These are phyloP conservation scores for Amaranthus hypochondriacus DNA, from an alignment of 148 eudicot species.

Conservation along the genomic window DNA sequence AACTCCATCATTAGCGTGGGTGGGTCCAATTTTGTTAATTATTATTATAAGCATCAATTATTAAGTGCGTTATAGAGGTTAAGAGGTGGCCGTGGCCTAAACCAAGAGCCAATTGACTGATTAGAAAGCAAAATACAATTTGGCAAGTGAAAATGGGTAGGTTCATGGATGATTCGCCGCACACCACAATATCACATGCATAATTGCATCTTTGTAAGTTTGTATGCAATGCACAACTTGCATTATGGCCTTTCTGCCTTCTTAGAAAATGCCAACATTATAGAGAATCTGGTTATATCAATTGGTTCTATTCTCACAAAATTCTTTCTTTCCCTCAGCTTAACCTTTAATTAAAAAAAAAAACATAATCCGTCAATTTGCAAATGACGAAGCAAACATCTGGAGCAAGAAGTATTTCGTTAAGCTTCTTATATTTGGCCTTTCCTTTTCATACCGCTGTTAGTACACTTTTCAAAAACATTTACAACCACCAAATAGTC, in stretches of 20 bases:
- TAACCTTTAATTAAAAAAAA: too few species aligned
- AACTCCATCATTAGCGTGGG: too few species aligned
- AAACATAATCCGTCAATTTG: not conserved
- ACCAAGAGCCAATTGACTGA: not conserved
- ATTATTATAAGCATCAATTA: too few species aligned
- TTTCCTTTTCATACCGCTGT: not conserved
- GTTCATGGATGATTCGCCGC: not conserved
- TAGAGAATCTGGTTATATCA: too few species aligned
- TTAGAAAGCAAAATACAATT: not conserved
- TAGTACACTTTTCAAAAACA: not conserved
- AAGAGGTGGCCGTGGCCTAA: not conserved
- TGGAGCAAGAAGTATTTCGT: too few species aligned
- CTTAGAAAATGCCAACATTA: not conserved
- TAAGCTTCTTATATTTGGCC: not conserved
- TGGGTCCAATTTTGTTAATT: too few species aligned
- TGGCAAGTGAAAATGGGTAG: not conserved
- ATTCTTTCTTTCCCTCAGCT: too few species aligned
- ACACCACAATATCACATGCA: not conserved
- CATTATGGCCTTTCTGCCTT: not conserved
- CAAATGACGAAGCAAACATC: not conserved
- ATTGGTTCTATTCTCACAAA: too few species aligned
- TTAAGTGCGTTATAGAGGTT: not conserved
- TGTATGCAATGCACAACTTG: not conserved
- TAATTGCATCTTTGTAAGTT: not conserved
- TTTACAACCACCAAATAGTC: too few species aligned